Evolutionary conservation across 2,329 filamentous ascomycete genomes (phyloP).

Genomic region (Colletotrichum sojae): DNA sequence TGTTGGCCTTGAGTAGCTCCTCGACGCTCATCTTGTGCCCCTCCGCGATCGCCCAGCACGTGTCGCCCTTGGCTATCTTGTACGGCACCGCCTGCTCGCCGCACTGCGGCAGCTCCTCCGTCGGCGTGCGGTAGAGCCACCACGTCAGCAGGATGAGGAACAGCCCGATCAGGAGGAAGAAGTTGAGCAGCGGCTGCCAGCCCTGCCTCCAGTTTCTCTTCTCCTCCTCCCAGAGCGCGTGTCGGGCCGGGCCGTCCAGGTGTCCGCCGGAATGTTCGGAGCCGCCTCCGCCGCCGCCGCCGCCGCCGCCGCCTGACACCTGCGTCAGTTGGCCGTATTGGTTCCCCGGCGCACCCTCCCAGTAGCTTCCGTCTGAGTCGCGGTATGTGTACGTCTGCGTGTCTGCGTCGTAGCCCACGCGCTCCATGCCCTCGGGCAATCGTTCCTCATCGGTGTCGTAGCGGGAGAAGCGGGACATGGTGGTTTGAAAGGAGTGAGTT

Average conservation of each 20-base stretch:
- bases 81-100: constrained; percentile 48
- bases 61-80: constrained; percentile 61
- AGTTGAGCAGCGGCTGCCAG: constrained; percentile 70
- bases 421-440: constrained; percentile 68
- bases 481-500: neutral
- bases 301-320: constrained; percentile 50
- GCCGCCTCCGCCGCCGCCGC: too few species aligned
- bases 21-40: constrained; percentile 58
- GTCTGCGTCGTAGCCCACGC: constrained; percentile 71
- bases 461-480: constrained; percentile 59
- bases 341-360: constrained; percentile 64
- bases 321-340: constrained; percentile 63
- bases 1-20: constrained; percentile 61
- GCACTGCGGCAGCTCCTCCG: constrained; percentile 30
- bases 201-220: constrained; percentile 65
- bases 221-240: constrained; percentile 33
- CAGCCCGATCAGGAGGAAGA: constrained; percentile 67
- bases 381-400: constrained; percentile 67
- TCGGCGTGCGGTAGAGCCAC: constrained; percentile 56
- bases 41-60: constrained; percentile 67
- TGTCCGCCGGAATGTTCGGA: constrained; percentile 45
- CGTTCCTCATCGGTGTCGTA: constrained; percentile 65
- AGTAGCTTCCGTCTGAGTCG: constrained; percentile 63
- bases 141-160: constrained; percentile 66
- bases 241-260: constrained; percentile 47